These are phyloP conservation scores for Yamadazyma sp. DNA, from an alignment of 805 yeast genomes.

Conservation along the genomic window DNA sequence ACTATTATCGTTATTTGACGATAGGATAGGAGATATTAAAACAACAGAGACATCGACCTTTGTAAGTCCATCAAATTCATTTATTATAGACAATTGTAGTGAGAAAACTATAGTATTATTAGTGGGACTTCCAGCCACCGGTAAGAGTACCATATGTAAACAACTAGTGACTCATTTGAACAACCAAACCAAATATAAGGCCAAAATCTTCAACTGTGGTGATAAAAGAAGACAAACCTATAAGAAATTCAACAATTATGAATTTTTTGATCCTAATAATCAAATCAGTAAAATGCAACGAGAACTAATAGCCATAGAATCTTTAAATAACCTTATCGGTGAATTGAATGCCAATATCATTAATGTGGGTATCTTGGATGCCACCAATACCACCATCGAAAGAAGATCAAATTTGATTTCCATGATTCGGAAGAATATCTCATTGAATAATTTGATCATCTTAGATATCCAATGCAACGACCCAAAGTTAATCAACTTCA, in stretches of 20 bases:
- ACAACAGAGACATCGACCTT: constrained; percentile 5
- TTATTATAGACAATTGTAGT: constrained; percentile 2
- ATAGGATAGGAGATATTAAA: neutral
- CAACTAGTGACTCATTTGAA: constrained; percentile 30
- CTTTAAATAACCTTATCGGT: constrained; percentile 29
- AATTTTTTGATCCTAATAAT: constrained; percentile 38
- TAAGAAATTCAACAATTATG: constrained; percentile 26
- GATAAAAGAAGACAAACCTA: constrained; percentile 41
- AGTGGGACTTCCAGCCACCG: constrained; percentile 42
- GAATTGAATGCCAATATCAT: constrained; percentile 24
- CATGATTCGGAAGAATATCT: constrained; percentile 15
- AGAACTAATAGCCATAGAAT: constrained; percentile 33
- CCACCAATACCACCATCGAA: constrained; percentile 38
- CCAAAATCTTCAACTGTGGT: constrained; percentile 49
- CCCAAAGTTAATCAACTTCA: constrained; percentile 49
- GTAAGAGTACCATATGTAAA: constrained; percentile 37
- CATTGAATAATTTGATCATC: constrained; percentile 41
- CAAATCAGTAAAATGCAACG: constrained; percentile 27
- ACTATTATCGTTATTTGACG: constrained; percentile 3
- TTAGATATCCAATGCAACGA: constrained; percentile 62
- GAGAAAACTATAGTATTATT: constrained; percentile 18
- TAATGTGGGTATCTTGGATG: constrained; percentile 40
- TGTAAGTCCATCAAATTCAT: constrained; percentile 6
- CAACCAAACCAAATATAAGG: constrained; percentile 19
- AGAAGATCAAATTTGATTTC: constrained; percentile 32